Evolutionary conservation across 441 rosid species (phyloP).

Genomic region (Rhodomyrtus psidioides): DNA sequence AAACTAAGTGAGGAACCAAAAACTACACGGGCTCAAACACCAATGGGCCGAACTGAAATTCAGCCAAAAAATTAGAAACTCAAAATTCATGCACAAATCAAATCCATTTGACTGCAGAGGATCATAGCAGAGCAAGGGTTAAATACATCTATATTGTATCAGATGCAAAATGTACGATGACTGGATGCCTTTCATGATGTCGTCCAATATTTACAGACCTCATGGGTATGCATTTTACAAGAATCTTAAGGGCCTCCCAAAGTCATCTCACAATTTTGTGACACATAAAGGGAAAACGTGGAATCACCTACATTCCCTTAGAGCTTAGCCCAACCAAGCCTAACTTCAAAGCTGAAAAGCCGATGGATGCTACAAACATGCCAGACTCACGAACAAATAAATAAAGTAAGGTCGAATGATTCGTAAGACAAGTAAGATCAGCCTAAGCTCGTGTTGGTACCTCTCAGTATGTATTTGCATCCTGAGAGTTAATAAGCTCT

Average conservation of each 20-base stretch:
- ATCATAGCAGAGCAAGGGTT: background rate
- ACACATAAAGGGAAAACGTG: background rate
- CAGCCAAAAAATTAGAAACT: background rate
- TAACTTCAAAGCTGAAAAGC: too few relatives aligned
- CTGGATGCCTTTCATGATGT: background rate
- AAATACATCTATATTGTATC: background rate
- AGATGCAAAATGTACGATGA: background rate
- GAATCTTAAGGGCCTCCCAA: background rate
- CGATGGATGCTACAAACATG: too few relatives aligned
- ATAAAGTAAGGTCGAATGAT: background rate
- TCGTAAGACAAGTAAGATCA: background rate
- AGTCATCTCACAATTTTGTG: background rate
- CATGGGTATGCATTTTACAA: background rate
- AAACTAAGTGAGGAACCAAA: background rate
- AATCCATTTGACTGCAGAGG: background rate
- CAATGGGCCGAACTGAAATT: background rate
- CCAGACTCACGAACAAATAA: background rate
- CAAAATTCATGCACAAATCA: background rate
- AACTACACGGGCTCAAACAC: background rate
- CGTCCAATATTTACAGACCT: background rate
- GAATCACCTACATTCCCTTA: background rate
- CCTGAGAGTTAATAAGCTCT: background rate
- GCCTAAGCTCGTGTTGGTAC: background rate
- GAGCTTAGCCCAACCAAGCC: too few relatives aligned
- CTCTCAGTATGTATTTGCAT: background rate